Conservation (phyloP, 129 eudicot genomes). For the Smallanthus sonchifolius region DNA sequence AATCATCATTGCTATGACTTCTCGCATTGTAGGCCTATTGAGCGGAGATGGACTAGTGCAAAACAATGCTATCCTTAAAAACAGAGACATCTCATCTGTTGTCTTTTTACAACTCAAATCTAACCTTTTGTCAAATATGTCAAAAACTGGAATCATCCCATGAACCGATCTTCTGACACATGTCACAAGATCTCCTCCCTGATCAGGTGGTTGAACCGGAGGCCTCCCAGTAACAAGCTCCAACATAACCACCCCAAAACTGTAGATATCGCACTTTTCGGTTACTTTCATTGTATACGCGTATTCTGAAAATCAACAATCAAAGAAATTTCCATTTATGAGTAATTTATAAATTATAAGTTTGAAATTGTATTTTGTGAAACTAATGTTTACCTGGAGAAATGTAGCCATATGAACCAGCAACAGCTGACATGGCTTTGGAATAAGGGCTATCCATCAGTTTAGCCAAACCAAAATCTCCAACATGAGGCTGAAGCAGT, state of each 20-base stretch:
- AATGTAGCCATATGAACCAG: slow-evolving; percentile 96
- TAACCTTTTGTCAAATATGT: slow-evolving; percentile 56
- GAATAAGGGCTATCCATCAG: slow-evolving; percentile 68
- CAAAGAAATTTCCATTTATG: neutral
- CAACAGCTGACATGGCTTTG: slow-evolving; percentile 86
- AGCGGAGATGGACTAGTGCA: slow-evolving; percentile 77
- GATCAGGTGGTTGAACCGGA: slow-evolving; percentile 85
- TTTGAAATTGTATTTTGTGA: neutral
- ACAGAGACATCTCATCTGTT: slow-evolving; percentile 58
- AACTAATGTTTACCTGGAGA: slow-evolving; percentile 69
- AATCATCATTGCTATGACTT: slow-evolving; percentile 76
- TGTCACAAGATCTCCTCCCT: slow-evolving; percentile 84
- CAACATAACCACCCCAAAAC: slow-evolving; percentile 84
- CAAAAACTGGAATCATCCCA: slow-evolving; percentile 26
- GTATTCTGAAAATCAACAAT: slow-evolving; percentile 54
- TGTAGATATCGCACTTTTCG: slow-evolving; percentile 85
- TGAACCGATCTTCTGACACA: slow-evolving; percentile 62
- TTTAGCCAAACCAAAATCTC: slow-evolving; percentile 97
- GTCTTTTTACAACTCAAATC: slow-evolving; percentile 60
- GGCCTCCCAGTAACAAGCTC: slow-evolving; percentile 78
- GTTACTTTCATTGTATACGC: slow-evolving; percentile 97
- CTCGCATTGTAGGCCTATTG: slow-evolving; percentile 86
- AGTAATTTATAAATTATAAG: neutral
- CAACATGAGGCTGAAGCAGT: slow-evolving; percentile 69
- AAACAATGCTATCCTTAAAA: slow-evolving; percentile 76